phyloP scores from a whole-genome alignment of 2,329 filamentous ascomycete species.

The Knufia petricola region DNA sequence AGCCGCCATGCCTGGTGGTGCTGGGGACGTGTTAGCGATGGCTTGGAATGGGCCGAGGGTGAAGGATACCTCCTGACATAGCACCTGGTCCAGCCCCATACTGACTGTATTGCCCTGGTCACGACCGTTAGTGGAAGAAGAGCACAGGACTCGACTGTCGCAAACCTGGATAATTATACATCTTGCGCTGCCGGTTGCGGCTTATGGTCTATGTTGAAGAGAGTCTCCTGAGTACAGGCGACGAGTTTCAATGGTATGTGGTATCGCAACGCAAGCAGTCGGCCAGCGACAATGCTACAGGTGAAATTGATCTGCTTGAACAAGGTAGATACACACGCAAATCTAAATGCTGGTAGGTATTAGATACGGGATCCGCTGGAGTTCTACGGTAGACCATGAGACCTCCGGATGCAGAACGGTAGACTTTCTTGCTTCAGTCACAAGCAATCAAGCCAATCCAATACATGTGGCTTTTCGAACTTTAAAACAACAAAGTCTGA shows the following conservation, averaged over 20 bases:
- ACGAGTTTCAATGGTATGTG: no score
- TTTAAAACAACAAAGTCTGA: no score
- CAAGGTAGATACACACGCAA: no score
- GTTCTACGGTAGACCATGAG: no score
- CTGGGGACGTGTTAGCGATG: conserved; percentile 40
- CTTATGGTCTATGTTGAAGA: not conserved
- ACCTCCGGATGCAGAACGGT: no score
- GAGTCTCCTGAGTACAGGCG: no score
- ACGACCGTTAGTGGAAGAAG: not conserved
- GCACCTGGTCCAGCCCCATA: conserved; percentile 66
- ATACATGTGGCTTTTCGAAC: no score
- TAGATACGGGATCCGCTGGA: no score
- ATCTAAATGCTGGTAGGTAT: no score
- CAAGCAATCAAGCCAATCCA: no score
- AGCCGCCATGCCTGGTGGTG: conserved; percentile 68
- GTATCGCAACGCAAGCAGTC: not conserved
- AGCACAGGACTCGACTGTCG: not conserved
- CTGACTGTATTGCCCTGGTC: conserved; percentile 54
- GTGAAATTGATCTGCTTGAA: no score
- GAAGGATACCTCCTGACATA: conserved; percentile 66
- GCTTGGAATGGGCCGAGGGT: not conserved
- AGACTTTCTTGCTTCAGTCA: no score
- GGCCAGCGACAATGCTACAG: not conserved
- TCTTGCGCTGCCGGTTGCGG: conserved; percentile 13
- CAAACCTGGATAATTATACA: conserved; percentile 39